Base-by-base conservation (phyloP, 1,284 basidiomycete species). In the Phaffia rhodozyma region DNA sequence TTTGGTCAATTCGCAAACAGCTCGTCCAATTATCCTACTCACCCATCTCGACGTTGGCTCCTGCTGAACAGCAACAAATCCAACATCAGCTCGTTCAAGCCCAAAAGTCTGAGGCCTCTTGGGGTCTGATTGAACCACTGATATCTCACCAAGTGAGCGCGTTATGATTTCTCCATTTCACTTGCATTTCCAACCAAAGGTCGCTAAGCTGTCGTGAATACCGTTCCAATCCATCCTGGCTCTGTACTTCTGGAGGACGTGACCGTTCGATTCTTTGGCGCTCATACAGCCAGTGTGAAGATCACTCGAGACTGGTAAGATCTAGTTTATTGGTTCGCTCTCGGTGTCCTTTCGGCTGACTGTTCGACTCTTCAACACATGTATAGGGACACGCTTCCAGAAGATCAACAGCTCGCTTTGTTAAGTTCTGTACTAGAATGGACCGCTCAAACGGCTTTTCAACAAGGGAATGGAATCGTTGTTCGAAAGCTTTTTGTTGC, bases 181-280 rank as follows among this genome's bases (percentile, higher is more conserved):
- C 53, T 23, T 27, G 23, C 25, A 38, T 52, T 52, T 55, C 60
- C 16, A 20, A 48, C 5, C 25, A 21, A n/a, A 25, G 49, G 49
- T 34, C 5, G 11, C 30, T 23, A 43, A 49, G 9, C 34, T 49
- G 32, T n/a, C 25, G 20, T 34, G 47, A 32, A 13, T 50, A 23
- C 5, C 13, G 30, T 38, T 9, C 50, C 43, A 9, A 5, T 25
- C 52, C 52, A 32, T 38, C 32, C 51, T 30, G 50, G 16, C 23
- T 5, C 48, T n/a, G 23, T 27, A 38, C 34, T 13, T 32, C 34
- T 27, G 5, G 51, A 75, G 68, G 86, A 91, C 73, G 79, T 81
- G 57, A 89, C 89, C 70, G 88, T 92, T 9, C 86, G 91, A 71
- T 93, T 92, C 80, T 92, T 91, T 72, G 89, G 89, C 5, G 90